A percentile compares a stretch with the other conserved stretches of the same genome.
Conservation (phyloP, 805 yeast species). For the Kuraishia capsulata region DNA sequence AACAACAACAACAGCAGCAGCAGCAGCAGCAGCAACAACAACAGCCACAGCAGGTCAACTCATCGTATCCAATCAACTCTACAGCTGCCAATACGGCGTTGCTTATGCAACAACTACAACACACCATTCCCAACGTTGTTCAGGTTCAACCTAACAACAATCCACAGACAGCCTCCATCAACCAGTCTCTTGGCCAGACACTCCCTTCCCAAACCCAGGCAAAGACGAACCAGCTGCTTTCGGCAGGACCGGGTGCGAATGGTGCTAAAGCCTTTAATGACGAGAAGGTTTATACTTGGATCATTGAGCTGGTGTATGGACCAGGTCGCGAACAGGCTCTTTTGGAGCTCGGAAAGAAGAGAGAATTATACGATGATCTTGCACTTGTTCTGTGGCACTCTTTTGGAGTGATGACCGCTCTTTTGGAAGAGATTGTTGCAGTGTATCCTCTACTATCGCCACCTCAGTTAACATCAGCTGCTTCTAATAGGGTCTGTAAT, state of each 20-base stretch:
- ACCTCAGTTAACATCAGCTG: conserved; percentile 74
- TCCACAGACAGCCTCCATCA: conserved; percentile 6
- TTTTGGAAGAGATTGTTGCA: conserved; percentile 79
- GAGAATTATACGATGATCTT: conserved; percentile 91
- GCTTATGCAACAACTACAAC: conserved; percentile 2
- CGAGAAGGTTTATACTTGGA: conserved; percentile 84
- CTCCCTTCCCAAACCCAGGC: conserved; percentile 1
- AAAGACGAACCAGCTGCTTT: conserved; percentile 1
- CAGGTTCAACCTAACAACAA: background rate
- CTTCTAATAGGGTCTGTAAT: conserved; percentile 89
- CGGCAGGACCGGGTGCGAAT: conserved; percentile 3
- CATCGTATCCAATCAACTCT: background rate
- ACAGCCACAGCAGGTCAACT: conserved; percentile 1
- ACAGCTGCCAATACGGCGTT: background rate
- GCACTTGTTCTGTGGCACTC: conserved; percentile 94
- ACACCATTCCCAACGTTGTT: conserved; percentile 6
- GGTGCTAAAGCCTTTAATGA: conserved; percentile 48
- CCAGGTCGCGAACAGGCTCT: conserved; percentile 89
- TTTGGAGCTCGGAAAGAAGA: conserved; percentile 82
- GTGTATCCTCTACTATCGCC: conserved; percentile 89
- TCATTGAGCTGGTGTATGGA: conserved; percentile 81
- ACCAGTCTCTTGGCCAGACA: conserved; percentile 5
- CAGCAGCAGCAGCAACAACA: conserved; percentile 6
- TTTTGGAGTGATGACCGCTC: conserved; percentile 90
- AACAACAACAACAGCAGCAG: conserved; percentile 13